These are phyloP conservation scores for Perkinsus chesapeaki DNA, from an alignment of 169 alveolate species.

Conservation along the genomic window DNA sequence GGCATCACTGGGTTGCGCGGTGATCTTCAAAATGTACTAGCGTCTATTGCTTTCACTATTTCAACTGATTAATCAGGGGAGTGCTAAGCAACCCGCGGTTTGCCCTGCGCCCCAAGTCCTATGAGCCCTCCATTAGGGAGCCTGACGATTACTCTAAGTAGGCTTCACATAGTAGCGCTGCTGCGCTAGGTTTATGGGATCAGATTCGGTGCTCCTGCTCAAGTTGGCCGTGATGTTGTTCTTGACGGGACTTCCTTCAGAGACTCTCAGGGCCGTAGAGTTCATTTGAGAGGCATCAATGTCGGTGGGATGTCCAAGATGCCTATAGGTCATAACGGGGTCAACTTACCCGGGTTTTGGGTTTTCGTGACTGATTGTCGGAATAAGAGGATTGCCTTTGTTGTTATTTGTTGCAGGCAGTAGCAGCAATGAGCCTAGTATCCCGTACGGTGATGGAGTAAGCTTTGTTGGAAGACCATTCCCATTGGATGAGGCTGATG, in stretches of 20 bases:
- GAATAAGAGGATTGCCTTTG: neutral
- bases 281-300: conserved; percentile 5
- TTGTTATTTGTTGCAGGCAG: neutral
- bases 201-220: neutral
- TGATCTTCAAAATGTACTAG: neutral
- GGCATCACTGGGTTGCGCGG: neutral
- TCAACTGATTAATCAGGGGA: neutral
- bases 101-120: neutral
- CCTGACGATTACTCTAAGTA: neutral
- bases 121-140: neutral
- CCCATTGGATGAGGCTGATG: conserved; percentile 5
- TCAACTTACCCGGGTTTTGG: neutral
- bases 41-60: neutral
- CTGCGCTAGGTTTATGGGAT: neutral
- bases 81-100: neutral
- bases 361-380: neutral
- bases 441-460: neutral
- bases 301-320: conserved; percentile 7
- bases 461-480: neutral
- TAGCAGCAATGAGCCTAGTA: neutral
- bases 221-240: neutral
- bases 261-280: neutral
- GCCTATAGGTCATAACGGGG: neutral
- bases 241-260: neutral
- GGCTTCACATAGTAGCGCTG: neutral